Evolutionary conservation across 352 stramenopile genomes (phyloP).

Genomic region (Phytophthora megakarya): DNA sequence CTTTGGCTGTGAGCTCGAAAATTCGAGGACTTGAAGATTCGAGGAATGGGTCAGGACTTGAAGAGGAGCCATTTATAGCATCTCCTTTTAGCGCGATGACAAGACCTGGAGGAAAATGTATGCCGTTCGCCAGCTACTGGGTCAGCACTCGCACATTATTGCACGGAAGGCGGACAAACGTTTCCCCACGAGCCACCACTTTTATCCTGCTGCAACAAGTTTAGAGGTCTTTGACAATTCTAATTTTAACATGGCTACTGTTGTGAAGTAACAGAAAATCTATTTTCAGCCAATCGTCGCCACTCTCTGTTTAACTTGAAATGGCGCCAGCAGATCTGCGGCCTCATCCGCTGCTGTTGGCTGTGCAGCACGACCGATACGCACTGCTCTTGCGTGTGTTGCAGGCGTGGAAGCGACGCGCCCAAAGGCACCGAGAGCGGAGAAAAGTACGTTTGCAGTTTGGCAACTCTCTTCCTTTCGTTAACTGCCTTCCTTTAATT

Average conservation of each 20-base stretch:
- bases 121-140: background rate
- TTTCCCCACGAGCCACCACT: too few relatives aligned
- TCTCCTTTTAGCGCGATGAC: background rate
- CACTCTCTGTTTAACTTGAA: background rate
- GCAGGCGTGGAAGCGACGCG: constrained; percentile 33
- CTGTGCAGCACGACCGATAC: constrained; percentile 38
- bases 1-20: background rate
- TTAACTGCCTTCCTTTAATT: background rate
- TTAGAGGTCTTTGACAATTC: too few relatives aligned
- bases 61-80: background rate
- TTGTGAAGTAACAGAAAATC: constrained; percentile 9
- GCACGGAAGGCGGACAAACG: background rate
- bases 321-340: background rate
- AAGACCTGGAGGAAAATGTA: background rate
- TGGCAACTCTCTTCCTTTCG: background rate
- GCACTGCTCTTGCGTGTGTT: constrained; percentile 33
- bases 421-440: constrained; percentile 21
- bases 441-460: constrained; percentile 33
- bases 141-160: background rate
- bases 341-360: constrained; percentile 22
- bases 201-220: too few relatives aligned
- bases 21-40: background rate
- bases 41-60: background rate
- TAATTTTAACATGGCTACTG: constrained; percentile 8
- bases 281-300: constrained; percentile 19